Evolutionary conservation across 352 stramenopile species (phyloP).

Genomic region (Globisporangium camurandrum): DNA sequence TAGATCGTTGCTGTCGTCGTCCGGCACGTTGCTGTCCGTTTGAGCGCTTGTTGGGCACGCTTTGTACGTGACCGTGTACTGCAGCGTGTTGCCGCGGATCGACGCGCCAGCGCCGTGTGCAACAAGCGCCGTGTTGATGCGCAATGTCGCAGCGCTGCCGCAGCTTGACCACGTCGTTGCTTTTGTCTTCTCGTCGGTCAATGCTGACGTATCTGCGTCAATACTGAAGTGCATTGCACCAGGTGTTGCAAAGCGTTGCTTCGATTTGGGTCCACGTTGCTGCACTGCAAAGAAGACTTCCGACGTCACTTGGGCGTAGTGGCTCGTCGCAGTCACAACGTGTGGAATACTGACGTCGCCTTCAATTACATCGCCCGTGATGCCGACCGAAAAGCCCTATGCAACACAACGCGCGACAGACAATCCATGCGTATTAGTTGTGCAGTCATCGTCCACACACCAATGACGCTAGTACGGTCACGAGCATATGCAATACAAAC

Average conservation of each 20-base stretch:
- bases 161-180: constrained; percentile 22
- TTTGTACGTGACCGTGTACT: constrained; percentile 7
- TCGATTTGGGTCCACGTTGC: constrained; percentile 7
- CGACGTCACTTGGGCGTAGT: constrained; percentile 13
- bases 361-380: constrained; percentile 14
- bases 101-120: constrained; percentile 10
- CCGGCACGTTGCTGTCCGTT: background rate
- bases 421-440: too few relatives aligned
- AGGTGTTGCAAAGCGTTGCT: constrained; percentile 12
- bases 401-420: background rate
- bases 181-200: too few relatives aligned
- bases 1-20: background rate
- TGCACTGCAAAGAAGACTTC: constrained; percentile 18
- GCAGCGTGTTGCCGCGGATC: constrained; percentile 7
- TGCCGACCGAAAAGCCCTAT: constrained; percentile 15
- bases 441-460: too few relatives aligned
- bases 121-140: constrained; percentile 24
- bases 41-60: background rate
- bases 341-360: constrained; percentile 13
- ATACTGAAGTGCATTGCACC: constrained; percentile 10
- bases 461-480: too few relatives aligned
- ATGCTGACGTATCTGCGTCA: background rate
- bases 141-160: constrained; percentile 9
- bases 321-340: background rate
- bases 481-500: background rate